These are phyloP conservation scores for Gracilaria caudata DNA, from an alignment of 23 red algal species.

Conservation along the genomic window DNA sequence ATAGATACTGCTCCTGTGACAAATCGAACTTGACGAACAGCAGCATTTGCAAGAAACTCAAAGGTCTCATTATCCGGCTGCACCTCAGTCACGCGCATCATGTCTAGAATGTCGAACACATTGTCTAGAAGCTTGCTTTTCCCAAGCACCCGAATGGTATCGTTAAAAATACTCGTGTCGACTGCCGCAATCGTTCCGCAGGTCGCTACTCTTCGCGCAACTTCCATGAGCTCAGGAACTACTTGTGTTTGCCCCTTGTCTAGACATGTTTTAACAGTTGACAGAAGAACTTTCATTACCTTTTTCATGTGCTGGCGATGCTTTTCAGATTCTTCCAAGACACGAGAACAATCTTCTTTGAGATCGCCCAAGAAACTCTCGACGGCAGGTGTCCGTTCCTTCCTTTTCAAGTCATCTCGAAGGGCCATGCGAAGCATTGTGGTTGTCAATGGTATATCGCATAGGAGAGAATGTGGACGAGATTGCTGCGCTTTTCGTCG, in stretches of 20 bases:
- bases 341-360: background rate
- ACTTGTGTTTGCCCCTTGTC: background rate
- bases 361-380: constrained; percentile 15
- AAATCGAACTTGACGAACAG: constrained; percentile 86
- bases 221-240: background rate
- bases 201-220: background rate
- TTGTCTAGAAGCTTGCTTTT: constrained; percentile 59
- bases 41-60: constrained; percentile 80
- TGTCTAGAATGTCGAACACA: constrained; percentile 77
- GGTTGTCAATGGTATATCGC: constrained; percentile 45
- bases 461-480: constrained; percentile 15
- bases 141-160: constrained; percentile 59
- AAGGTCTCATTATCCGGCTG: constrained; percentile 63
- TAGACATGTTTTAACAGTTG: background rate
- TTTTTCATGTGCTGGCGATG: background rate
- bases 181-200: constrained; percentile 16
- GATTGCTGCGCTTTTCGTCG: constrained; percentile 31
- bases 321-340: background rate
- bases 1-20: constrained; percentile 88
- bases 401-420: constrained; percentile 24
- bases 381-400: background rate
- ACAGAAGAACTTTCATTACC: constrained; percentile 21
- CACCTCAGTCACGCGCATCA: constrained; percentile 48
- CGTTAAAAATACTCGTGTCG: constrained; percentile 39
- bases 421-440: constrained; percentile 22